These are phyloP conservation scores for Pythium sukuiense DNA, from an alignment of 352 stramenopile genomes.

Conservation along the genomic window DNA sequence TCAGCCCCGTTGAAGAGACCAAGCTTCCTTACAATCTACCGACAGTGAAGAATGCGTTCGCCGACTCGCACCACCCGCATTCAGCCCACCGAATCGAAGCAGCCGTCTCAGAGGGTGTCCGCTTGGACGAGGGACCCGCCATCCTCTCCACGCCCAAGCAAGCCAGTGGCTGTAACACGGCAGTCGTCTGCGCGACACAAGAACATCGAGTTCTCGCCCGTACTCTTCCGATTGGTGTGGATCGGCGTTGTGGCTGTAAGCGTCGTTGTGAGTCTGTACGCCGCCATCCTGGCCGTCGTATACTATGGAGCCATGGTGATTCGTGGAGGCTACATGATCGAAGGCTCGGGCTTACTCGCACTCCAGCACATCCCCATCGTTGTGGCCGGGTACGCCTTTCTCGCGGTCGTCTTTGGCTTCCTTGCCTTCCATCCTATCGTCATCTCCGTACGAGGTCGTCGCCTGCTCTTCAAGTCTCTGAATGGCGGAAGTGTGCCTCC, in stretches of 20 bases:
- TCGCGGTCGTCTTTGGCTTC: constrained; percentile 9
- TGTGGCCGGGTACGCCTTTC: constrained; percentile 4
- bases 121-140: neutral
- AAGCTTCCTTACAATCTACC: too few species aligned
- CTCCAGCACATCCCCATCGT: constrained; percentile 8
- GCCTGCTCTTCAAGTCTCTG: neutral
- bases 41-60: too few species aligned
- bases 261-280: too few species aligned
- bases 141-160: neutral
- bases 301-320: constrained; percentile 14
- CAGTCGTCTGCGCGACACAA: neutral
- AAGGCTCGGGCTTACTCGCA: constrained; percentile 3
- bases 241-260: neutral
- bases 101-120: neutral
- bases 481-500: too few species aligned
- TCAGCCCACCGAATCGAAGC: too few species aligned
- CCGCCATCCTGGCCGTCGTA: constrained; percentile 2
- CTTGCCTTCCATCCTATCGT: constrained; percentile 3
- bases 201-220: neutral
- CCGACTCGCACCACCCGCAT: too few species aligned
- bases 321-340: constrained; percentile 21
- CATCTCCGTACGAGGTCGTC: neutral
- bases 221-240: constrained; percentile 8
- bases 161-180: neutral
- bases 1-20: too few species aligned